Conservation (phyloP, 768 basidiomycete species). For the Chalciporus sphaerocephalus region DNA sequence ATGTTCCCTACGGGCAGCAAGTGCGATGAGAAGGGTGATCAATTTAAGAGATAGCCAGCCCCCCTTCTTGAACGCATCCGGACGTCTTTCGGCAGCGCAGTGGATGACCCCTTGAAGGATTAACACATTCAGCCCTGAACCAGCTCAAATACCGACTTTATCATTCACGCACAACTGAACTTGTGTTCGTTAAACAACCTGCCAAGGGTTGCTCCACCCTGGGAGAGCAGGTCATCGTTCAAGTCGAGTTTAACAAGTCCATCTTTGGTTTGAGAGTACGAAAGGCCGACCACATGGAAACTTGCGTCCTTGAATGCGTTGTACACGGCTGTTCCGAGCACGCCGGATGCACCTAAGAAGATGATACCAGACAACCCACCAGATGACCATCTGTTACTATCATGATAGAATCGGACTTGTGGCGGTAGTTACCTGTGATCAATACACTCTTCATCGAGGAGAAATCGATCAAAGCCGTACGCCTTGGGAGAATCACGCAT, state of each 20-base stretch:
- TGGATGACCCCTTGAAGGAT: slow-evolving; percentile 72
- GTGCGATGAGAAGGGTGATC: neutral
- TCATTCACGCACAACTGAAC: slow-evolving; percentile 60
- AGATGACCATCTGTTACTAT: no score
- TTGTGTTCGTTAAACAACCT: slow-evolving; percentile 50
- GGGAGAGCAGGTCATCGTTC: slow-evolving; percentile 38
- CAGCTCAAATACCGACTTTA: neutral
- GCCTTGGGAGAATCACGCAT: neutral
- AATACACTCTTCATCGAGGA: slow-evolving; percentile 44
- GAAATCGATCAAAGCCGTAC: neutral
- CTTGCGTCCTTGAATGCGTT: slow-evolving; percentile 51
- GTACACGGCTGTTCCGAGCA: slow-evolving; percentile 79
- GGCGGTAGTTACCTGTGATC: slow-evolving; percentile 52
- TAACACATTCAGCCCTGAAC: slow-evolving; percentile 4
- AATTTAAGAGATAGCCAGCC: slow-evolving; percentile 11
- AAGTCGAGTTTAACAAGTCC: slow-evolving; percentile 65
- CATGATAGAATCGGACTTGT: no score
- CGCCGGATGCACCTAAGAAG: slow-evolving; percentile 88
- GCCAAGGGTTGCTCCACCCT: slow-evolving; percentile 42
- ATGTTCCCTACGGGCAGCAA: slow-evolving; percentile 3
- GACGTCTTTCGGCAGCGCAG: slow-evolving; percentile 90
- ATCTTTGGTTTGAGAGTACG: slow-evolving; percentile 58
- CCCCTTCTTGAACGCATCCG: slow-evolving; percentile 90
- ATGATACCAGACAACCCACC: neutral
- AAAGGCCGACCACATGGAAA: slow-evolving; percentile 61